phyloP scores from a whole-genome alignment of 1,139 yeast species.

The Entelexis sorbosivorans region DNA sequence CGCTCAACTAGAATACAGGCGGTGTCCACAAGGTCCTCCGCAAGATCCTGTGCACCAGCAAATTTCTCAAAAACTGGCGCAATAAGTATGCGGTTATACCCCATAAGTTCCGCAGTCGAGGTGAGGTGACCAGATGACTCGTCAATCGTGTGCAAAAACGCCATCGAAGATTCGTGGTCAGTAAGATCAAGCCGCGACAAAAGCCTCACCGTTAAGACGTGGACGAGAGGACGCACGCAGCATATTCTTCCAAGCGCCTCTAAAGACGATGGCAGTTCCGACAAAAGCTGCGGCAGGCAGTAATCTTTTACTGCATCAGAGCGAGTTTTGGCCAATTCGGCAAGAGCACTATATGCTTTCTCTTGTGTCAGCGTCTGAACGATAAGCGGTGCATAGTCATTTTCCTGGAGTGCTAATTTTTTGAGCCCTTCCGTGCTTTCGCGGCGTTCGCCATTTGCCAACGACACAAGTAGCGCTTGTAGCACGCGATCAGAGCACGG shows the following conservation, averaged over 20 bases:
- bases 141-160: conserved; percentile 14
- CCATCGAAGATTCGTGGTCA: background rate
- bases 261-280: conserved; percentile 35
- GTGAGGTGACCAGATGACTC: conserved; percentile 14
- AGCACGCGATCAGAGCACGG: conserved; percentile 17
- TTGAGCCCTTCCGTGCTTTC: conserved; percentile 53
- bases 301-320: conserved; percentile 44
- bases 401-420: conserved; percentile 11
- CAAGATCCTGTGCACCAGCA: background rate
- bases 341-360: conserved; percentile 26
- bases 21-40: conserved; percentile 11
- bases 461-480: conserved; percentile 11
- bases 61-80: conserved; percentile 7
- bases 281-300: conserved; percentile 50
- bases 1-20: conserved; percentile 20
- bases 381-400: conserved; percentile 32
- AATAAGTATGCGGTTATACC: conserved; percentile 11
- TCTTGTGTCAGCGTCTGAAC: conserved; percentile 55
- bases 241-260: conserved; percentile 28
- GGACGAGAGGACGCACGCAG: conserved; percentile 28
- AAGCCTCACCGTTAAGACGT: conserved; percentile 31
- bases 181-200: conserved; percentile 11
- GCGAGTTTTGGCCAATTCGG: conserved; percentile 25
- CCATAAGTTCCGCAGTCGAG: conserved; percentile 12
- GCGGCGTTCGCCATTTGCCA: conserved; percentile 34